Evolutionary conservation across 768 basidiomycete genomes (phyloP), one percentile per base, ranked within the genome.

Genomic region (Rossbeevera mucosa): DNA sequence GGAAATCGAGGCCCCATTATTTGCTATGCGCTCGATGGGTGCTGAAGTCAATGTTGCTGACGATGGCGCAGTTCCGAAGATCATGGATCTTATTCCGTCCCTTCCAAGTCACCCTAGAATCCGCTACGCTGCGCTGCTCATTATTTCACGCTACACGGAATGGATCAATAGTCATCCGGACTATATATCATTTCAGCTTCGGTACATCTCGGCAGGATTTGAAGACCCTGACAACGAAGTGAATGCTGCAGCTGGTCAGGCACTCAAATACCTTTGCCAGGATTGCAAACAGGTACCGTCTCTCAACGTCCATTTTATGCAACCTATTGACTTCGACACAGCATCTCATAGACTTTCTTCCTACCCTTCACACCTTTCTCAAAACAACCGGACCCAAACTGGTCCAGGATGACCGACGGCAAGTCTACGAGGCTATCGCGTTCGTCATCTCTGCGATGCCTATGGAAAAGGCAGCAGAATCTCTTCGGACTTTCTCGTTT

Each of bases 21-120:
- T 99, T 71, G 93, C 94, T 16, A 86, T 99, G 86, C 80, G 96
- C 42, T 94, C 95, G 12, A 98, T 99, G 91, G 96, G 96, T 9
- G 94, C 92, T 5, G 87, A 94, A 69, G 80, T 98, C 21, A 90
- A 97, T 61, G 74, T 83, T 8, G 73, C 77, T 36, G 94, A 98
- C 67, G 80, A 90, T 45, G 80, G 79, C 54, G 84, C 89, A 30
- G 85, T 98, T n/a, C 94, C 94, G 2, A 91, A 92, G 67, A 94
- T 98, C 62, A 92, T 99, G 83, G 90, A 94, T 62, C 78, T 97
- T 43, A 83, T 99, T 26, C 93, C 94, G 5, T 83, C 81, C 22
- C 83, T 99, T 24, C 96, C 96, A 2, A 72, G 74, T 41, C 95
- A 98, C 66, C 93, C 94, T 42, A 81, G 84, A 46, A 89, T 99